A percentile compares a stretch with the other conserved stretches of the same genome.
phyloP scores from a whole-genome alignment of 2,329 filamentous ascomycete genomes.

The Ophioceras dolichostomum region DNA sequence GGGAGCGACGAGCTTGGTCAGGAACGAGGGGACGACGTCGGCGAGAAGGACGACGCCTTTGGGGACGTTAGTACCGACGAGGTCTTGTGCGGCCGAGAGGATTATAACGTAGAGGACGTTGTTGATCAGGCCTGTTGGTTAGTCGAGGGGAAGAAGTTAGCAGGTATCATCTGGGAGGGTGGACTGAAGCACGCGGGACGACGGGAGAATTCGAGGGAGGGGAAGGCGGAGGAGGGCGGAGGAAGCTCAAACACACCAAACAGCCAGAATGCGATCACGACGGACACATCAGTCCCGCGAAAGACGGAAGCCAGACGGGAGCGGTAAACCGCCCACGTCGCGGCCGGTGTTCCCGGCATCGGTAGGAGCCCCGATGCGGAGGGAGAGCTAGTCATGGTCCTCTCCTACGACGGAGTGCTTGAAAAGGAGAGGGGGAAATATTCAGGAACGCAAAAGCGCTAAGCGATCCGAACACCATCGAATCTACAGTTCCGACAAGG shows the following conservation, averaged over 20 bases:
- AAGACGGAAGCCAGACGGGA: constrained; percentile 53
- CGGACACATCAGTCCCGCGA: constrained; percentile 54
- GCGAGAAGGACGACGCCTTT: constrained; percentile 89
- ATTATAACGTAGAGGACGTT: constrained; percentile 98
- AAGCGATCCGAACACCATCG: too few relatives aligned
- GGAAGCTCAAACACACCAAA: constrained; percentile 74
- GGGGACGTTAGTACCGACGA: constrained; percentile 75
- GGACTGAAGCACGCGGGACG: constrained; percentile 3
- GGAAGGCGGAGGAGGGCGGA: not conserved
- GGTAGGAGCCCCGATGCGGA: constrained; percentile 36
- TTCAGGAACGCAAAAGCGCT: too few relatives aligned
- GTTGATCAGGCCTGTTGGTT: constrained; percentile 65
- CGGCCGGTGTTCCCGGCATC: constrained; percentile 42
- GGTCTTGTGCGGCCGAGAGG: constrained; percentile 86
- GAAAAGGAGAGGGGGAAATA: too few relatives aligned
- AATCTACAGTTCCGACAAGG: too few relatives aligned
- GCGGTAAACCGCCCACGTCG: constrained; percentile 64
- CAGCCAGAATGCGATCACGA: constrained; percentile 80
- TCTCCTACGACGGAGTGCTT: too few relatives aligned
- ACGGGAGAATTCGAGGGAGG: not conserved
- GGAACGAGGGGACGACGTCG: constrained; percentile 81
- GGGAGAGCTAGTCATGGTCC: constrained; percentile 24
- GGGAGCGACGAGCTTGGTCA: constrained; percentile 76
- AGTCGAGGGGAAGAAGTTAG: not conserved
- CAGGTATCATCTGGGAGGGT: constrained; percentile 1